phyloP scores from a whole-genome alignment of 2,329 filamentous ascomycete genomes.

The Fusarium pseudocircinatum region DNA sequence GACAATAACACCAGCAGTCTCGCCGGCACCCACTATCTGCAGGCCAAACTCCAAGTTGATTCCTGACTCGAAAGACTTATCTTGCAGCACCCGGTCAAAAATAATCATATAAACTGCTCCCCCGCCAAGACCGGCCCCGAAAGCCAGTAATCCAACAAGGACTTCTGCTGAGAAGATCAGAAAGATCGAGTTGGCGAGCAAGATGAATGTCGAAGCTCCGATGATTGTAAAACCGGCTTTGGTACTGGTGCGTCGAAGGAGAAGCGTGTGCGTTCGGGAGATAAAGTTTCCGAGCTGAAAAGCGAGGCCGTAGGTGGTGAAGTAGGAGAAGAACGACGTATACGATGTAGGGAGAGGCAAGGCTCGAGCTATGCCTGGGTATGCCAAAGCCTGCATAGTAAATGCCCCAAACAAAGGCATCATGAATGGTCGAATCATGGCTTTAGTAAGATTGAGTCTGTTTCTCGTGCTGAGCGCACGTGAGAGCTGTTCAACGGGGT shows the following conservation, averaged over 20 bases:
- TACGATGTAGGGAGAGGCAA: constrained; percentile 37
- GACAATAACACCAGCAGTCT: constrained; percentile 41
- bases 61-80: constrained; percentile 21
- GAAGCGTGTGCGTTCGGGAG: constrained; percentile 35
- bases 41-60: constrained; percentile 44
- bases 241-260: constrained; percentile 26
- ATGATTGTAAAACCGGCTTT: constrained; percentile 19
- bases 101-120: constrained; percentile 46
- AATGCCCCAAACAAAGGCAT: constrained; percentile 41
- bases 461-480: constrained; percentile 27
- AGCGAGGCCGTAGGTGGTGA: constrained; percentile 41
- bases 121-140: constrained; percentile 41
- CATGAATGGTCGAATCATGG: constrained; percentile 41
- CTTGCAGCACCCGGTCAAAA: constrained; percentile 33
- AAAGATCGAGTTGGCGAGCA: constrained; percentile 37
- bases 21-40: constrained; percentile 43
- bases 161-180: constrained; percentile 35
- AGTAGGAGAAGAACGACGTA: constrained; percentile 42
- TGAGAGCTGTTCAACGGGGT: constrained; percentile 41
- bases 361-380: constrained; percentile 45
- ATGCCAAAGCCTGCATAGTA: constrained; percentile 37
- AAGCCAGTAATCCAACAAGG: constrained; percentile 40
- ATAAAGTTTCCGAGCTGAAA: constrained; percentile 46
- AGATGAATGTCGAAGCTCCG: not conserved
- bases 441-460: constrained; percentile 12